Base-by-base conservation (phyloP, 352 stramenopile species). In the Phytopythium cucurbitacearum region DNA sequence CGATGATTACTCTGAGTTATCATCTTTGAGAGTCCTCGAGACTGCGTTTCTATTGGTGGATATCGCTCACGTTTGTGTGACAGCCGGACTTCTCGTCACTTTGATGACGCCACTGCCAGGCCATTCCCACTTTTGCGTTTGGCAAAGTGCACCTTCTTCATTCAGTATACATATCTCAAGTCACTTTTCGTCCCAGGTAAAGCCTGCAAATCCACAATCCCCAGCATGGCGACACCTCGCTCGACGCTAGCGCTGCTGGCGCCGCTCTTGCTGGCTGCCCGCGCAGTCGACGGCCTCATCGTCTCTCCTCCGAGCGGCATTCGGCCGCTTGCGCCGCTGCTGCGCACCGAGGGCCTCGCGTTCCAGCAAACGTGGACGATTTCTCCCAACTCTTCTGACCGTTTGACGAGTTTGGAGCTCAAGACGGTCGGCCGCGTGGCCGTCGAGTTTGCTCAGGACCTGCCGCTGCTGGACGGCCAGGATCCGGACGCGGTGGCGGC, bases 1-100 rank as follows among this genome's bases (percentile, higher is more conserved):
- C 21, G 21, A 28, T 28, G 21, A 28, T 28, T 28, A 28, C 21
- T 28, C 21, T 28, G 21, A 28, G 21, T 28, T 28, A 28, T 28
- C 21, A 28, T 28, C 21, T 28, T 28, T 28, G 21, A 28, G 21
- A 28, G 21, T 28, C 21, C 21, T 28, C 21, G n/a, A 9, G 21
- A 28, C 40, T 15, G 11, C 40, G 40, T 44, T 44, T 44, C 40
- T 44, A 44, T 44, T 44, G 40, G 40, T 15, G 11, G 21, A 44
- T 28, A 44, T 7, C 7, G 12, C 7, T 28, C 7, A n/a, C 40
- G 2, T 15, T 15, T 44, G 40, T 44, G 40, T 28, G 12, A 44
- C 40, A 12, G 11, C 7, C 21, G 21, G 21, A 28, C 21, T 28
- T 28, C 21, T 28, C 21, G 21, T 28, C 21, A 28, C 21, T 28